Evolutionary conservation across 1,139 yeast genomes (phyloP).

Genomic region (Yamadazyma trypodendri): DNA sequence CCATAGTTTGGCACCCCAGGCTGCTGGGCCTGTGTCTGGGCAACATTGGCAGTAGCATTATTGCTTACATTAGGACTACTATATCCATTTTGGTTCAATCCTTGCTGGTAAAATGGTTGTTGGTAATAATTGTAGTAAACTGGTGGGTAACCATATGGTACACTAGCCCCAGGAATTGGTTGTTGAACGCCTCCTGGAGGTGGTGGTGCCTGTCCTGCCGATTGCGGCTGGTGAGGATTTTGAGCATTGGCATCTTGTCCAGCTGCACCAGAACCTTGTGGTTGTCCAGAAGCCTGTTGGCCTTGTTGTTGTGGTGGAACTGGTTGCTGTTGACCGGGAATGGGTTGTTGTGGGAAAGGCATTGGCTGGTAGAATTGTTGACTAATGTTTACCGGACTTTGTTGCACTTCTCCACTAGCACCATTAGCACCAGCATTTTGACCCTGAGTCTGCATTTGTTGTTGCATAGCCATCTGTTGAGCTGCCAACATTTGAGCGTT

Average conservation of each 20-base stretch:
- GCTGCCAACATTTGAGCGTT: slow-evolving; percentile 40
- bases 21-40: slow-evolving; percentile 23
- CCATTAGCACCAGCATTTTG: slow-evolving; percentile 8
- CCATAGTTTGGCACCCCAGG: slow-evolving; percentile 42
- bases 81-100: slow-evolving; percentile 24
- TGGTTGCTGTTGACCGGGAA: slow-evolving; percentile 4
- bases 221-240: too few relatives aligned
- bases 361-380: slow-evolving; percentile 12
- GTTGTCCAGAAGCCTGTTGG: slow-evolving; percentile 4
- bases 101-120: slow-evolving; percentile 42
- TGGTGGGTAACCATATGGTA: slow-evolving; percentile 48
- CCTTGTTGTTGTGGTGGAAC: slow-evolving; percentile 9
- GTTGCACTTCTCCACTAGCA: slow-evolving; percentile 9
- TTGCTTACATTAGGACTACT: slow-evolving; percentile 15
- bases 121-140: slow-evolving; percentile 46
- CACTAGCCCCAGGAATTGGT: slow-evolving; percentile 18
- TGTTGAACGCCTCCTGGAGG: slow-evolving; percentile 14
- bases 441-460: slow-evolving; percentile 20
- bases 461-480: slow-evolving; percentile 26
- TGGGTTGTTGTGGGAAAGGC: slow-evolving; percentile 10
- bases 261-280: slow-evolving; percentile 7
- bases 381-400: slow-evolving; percentile 12
- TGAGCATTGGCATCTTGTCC: slow-evolving; percentile 4
- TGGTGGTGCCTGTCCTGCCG: slow-evolving; percentile 4
- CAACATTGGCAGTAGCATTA: slow-evolving; percentile 8